Percentiles rank a stretch among this genome's conserved stretches.
Evolutionary conservation across 2,329 filamentous ascomycete genomes (phyloP).

Genomic region (Botrytis squamosa): DNA sequence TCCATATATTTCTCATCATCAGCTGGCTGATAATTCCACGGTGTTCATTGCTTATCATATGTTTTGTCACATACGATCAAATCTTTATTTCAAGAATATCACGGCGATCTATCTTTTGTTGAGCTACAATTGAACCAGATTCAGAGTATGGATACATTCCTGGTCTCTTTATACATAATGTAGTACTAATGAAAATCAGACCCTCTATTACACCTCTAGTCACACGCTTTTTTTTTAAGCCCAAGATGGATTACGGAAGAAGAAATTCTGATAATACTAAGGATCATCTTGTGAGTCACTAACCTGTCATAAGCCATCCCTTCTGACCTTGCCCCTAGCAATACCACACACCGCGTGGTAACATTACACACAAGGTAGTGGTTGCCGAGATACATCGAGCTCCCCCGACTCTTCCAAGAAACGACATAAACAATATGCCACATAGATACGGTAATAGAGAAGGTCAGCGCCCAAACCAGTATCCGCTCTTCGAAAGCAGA

Average conservation of each 20-base stretch:
- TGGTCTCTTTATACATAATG: not conserved
- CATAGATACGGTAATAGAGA: not conserved
- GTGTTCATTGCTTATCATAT: not conserved
- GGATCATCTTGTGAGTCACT: not conserved
- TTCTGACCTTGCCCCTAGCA: not conserved
- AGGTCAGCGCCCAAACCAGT: not conserved
- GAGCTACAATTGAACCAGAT: not conserved
- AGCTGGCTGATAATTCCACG: not conserved
- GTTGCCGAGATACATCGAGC: not conserved
- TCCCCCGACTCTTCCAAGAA: not conserved
- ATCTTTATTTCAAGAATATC: not conserved
- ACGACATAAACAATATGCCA: not conserved
- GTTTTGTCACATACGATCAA: not conserved
- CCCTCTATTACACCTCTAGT: not conserved
- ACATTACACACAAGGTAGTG: not conserved
- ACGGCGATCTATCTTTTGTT: not conserved
- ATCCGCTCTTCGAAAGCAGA: not conserved
- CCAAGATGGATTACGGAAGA: not conserved
- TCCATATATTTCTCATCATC: not conserved
- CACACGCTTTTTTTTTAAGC: not conserved
- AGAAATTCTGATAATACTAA: constrained; percentile 4
- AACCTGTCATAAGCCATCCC: not conserved
- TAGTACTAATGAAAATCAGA: not conserved
- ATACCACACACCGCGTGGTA: not conserved
- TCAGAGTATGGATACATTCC: not conserved